Evolutionary conservation across 148 eudicot species (phyloP).

Genomic region (Diospyros lotus): DNA sequence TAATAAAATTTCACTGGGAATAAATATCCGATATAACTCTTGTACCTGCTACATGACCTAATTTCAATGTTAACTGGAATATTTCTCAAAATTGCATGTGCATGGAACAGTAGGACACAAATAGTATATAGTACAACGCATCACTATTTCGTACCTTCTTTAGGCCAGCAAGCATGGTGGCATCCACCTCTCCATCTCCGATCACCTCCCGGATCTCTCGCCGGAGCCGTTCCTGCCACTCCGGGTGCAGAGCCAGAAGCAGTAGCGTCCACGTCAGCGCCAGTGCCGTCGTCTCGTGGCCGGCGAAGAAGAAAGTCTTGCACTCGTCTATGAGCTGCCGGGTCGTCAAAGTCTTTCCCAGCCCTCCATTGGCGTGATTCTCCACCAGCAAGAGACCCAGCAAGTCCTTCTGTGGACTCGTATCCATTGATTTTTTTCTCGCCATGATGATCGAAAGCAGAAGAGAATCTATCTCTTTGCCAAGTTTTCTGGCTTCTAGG

Average conservation of each 20-base stretch:
- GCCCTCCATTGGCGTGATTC: conserved; percentile 22
- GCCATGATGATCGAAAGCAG: conserved; percentile 46
- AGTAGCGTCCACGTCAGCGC: conserved; percentile 77
- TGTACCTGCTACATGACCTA: no score
- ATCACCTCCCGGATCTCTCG: conserved; percentile 66
- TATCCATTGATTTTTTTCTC: conserved; percentile 30
- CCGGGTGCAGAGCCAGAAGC: conserved; percentile 54
- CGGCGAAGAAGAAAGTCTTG: conserved; percentile 90
- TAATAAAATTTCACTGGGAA: no score
- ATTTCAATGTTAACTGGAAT: no score
- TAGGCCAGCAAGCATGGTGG: conserved; percentile 58
- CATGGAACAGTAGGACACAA: no score
- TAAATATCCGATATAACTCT: no score
- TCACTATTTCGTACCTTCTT: conserved; percentile 50
- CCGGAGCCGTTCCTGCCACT: conserved; percentile 75
- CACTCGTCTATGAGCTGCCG: conserved; percentile 80
- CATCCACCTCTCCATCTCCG: conserved; percentile 58
- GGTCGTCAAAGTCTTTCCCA: conserved; percentile 38
- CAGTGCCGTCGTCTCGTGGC: conserved; percentile 81
- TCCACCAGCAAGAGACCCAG: conserved; percentile 63
- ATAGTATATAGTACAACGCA: neutral
- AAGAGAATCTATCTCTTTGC: conserved; percentile 68
- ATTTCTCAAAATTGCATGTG: no score
- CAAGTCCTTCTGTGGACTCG: conserved; percentile 43
- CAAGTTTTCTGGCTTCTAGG: conserved; percentile 56